phyloP scores from a whole-genome alignment of 306 rosid genomes.

The Quercus robur region DNA sequence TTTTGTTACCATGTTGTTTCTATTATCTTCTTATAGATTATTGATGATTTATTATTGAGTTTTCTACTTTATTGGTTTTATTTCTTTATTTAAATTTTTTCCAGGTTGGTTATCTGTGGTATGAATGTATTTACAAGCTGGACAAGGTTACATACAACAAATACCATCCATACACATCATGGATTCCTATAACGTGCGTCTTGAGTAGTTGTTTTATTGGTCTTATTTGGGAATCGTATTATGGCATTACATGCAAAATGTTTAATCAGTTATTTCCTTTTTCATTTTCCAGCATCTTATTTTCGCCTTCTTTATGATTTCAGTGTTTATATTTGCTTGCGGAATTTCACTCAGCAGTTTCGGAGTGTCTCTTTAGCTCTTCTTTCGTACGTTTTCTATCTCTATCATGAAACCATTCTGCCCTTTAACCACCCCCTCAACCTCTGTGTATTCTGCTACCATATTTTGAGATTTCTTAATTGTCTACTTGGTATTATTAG shows the following conservation, averaged over 20 bases:
- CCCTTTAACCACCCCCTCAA: background rate
- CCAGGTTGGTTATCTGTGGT: slow-evolving; percentile 96
- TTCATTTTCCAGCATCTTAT: background rate
- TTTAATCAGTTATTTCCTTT: background rate
- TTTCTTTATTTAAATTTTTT: slow-evolving; percentile 26
- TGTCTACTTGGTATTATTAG: slow-evolving; percentile 40
- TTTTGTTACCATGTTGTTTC: background rate
- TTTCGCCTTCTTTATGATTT: slow-evolving; percentile 22
- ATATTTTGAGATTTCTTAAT: slow-evolving; percentile 8
- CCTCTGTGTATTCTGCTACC: slow-evolving; percentile 6
- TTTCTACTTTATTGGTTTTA: slow-evolving; percentile 8
- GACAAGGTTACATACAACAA: slow-evolving; percentile 96
- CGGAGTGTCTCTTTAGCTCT: slow-evolving; percentile 84
- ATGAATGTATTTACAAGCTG: slow-evolving; percentile 86
- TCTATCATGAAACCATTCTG: slow-evolving; percentile 10
- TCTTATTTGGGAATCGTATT: slow-evolving; percentile 4
- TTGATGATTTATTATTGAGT: slow-evolving; percentile 3
- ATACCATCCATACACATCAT: slow-evolving; percentile 94
- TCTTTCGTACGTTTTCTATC: slow-evolving; percentile 73
- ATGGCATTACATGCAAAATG: background rate
- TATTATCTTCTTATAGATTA: slow-evolving; percentile 10
- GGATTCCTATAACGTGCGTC: slow-evolving; percentile 97
- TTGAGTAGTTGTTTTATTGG: slow-evolving; percentile 7
- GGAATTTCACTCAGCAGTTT: slow-evolving; percentile 87
- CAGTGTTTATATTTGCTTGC: slow-evolving; percentile 92